These are phyloP conservation scores for Trypanosoma theileri DNA, from an alignment of 208 protist genomes.

Conservation along the genomic window DNA sequence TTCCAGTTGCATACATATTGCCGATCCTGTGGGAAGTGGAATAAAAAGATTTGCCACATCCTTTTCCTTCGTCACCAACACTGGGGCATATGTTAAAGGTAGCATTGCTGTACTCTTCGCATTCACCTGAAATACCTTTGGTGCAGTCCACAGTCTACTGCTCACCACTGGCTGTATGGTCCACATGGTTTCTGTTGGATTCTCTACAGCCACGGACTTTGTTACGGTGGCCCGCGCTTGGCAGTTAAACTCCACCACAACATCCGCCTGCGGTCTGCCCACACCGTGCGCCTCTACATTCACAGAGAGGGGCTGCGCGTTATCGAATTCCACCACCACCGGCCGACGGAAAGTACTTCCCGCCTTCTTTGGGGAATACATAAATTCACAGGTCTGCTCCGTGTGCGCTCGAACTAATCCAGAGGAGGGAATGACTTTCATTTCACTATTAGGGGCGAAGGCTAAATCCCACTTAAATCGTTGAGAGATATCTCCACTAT, in stretches of 20 bases:
- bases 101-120: slow-evolving; percentile 60
- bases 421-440: slow-evolving; percentile 73
- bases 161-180: slow-evolving; percentile 85
- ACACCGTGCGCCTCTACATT: slow-evolving; percentile 86
- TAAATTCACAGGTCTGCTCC: slow-evolving; percentile 88
- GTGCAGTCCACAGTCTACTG: slow-evolving; percentile 65
- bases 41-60: slow-evolving; percentile 92
- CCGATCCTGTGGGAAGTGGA: slow-evolving; percentile 90
- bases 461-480: slow-evolving; percentile 86
- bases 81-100: slow-evolving; percentile 88
- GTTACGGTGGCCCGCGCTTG: slow-evolving; percentile 69
- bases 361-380: slow-evolving; percentile 77
- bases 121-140: slow-evolving; percentile 71
- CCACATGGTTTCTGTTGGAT: slow-evolving; percentile 78
- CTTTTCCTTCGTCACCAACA: slow-evolving; percentile 54
- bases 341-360: slow-evolving; percentile 33
- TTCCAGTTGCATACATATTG: slow-evolving; percentile 78
- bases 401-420: slow-evolving; percentile 88
- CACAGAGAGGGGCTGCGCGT: slow-evolving; percentile 64
- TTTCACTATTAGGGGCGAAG: slow-evolving; percentile 44
- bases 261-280: slow-evolving; percentile 59
- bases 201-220: slow-evolving; percentile 80
- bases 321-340: slow-evolving; percentile 82
- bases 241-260: slow-evolving; percentile 77
- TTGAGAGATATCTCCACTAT: slow-evolving; percentile 95